phyloP scores from a whole-genome alignment of 192 early-diverging fungal species.

The Podila epigama region DNA sequence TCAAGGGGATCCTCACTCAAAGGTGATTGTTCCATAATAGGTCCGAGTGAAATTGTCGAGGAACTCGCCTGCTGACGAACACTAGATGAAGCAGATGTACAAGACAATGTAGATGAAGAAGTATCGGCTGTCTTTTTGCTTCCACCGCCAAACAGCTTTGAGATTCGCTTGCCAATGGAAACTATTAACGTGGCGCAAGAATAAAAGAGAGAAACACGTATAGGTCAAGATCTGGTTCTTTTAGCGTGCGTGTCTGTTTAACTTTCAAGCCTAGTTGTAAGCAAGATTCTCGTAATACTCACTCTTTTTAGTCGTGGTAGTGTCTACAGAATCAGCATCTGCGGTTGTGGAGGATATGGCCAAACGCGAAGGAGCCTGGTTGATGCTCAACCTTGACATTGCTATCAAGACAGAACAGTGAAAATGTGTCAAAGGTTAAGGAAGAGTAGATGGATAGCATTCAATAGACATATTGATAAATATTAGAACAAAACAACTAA shows the following conservation, averaged over 20 bases:
- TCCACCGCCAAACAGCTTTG: slow-evolving; percentile 21
- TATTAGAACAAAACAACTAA: background rate
- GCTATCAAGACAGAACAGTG: background rate
- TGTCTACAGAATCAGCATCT: slow-evolving; percentile 23
- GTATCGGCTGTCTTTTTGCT: background rate
- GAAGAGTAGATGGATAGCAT: background rate
- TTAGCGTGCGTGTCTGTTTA: background rate
- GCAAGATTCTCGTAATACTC: background rate
- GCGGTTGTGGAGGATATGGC: slow-evolving; percentile 7
- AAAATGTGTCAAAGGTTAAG: background rate
- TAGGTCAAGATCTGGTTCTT: background rate
- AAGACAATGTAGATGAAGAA: slow-evolving; percentile 1
- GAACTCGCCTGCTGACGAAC: slow-evolving; percentile 4
- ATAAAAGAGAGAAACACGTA: too few relatives aligned
- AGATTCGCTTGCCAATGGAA: slow-evolving; percentile 42
- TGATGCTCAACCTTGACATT: slow-evolving; percentile 8
- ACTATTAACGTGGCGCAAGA: slow-evolving; percentile 16
- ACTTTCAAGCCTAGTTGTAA: background rate
- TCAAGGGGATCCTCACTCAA: background rate
- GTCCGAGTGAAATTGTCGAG: slow-evolving; percentile 10
- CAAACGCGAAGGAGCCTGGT: background rate
- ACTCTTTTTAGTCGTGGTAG: slow-evolving; percentile 36
- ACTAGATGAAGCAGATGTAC: slow-evolving; percentile 1
- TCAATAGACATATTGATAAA: background rate
- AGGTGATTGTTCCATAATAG: slow-evolving; percentile 20